phyloP scores from a whole-genome alignment of 1,284 basidiomycete species.

The Leccinum ponderosum region DNA sequence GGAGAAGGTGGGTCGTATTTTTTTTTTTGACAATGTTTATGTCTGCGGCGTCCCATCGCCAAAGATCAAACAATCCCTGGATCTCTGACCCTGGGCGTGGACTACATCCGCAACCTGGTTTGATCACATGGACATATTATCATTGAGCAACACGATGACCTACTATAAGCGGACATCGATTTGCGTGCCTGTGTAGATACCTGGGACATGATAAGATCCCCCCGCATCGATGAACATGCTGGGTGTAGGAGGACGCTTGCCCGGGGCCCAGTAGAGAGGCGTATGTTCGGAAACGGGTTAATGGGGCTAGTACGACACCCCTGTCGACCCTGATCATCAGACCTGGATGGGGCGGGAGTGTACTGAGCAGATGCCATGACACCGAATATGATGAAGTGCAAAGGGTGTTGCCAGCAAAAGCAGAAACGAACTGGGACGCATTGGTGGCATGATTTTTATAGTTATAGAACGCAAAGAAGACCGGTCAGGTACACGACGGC shows the following conservation, averaged over 20 bases:
- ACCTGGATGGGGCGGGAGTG: neutral
- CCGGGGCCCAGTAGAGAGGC: neutral
- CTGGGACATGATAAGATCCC: neutral
- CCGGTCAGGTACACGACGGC: neutral
- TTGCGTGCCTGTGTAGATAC: neutral
- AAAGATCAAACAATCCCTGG: neutral
- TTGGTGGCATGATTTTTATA: neutral
- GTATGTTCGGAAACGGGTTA: neutral
- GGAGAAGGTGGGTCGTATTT: no score
- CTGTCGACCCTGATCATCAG: neutral
- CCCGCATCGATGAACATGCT: neutral
- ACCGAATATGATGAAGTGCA: neutral
- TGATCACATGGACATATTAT: neutral
- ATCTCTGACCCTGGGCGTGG: neutral
- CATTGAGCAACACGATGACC: neutral
- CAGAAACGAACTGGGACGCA: neutral
- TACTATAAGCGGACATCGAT: neutral
- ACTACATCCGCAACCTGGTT: neutral
- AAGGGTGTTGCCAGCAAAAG: neutral
- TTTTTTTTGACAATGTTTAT: no score
- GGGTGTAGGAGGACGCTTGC: neutral
- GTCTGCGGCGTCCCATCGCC: neutral
- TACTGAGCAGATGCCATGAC: neutral
- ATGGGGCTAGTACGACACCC: neutral
- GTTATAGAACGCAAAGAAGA: neutral